Evolutionary conservation across 2,329 filamentous ascomycete species (phyloP).

Genomic region (Ophiostoma sp.): DNA sequence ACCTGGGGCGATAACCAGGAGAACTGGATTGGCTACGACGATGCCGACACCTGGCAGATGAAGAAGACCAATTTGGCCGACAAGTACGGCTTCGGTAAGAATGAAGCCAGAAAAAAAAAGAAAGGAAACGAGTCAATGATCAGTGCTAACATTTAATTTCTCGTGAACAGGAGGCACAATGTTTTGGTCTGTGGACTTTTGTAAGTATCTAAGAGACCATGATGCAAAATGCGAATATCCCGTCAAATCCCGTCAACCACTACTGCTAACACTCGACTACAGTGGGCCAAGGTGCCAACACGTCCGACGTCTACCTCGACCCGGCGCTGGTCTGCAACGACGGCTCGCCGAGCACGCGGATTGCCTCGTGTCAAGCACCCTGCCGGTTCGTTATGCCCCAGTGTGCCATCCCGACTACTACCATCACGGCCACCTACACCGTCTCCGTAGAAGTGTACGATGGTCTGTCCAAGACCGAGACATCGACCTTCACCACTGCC

Average conservation of each 20-base stretch:
- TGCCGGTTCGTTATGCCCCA: neutral
- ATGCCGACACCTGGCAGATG: neutral
- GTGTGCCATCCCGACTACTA: neutral
- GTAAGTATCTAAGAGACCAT: no score
- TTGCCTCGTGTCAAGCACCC: neutral
- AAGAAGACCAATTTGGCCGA: neutral
- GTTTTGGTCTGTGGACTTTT: neutral
- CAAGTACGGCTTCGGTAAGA: neutral
- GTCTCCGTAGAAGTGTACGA: neutral
- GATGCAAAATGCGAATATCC: no score
- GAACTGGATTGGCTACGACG: neutral
- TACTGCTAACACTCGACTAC: no score
- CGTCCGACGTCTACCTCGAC: no score
- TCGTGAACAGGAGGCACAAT: neutral
- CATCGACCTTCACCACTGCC: neutral
- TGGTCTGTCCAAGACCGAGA: neutral
- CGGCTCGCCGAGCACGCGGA: neutral
- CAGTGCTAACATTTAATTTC: no score
- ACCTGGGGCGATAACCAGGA: neutral
- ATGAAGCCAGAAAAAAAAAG: no score
- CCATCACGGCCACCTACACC: neutral
- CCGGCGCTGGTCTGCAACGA: neutral
- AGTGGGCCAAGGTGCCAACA: no score
- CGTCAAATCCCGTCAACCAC: no score
- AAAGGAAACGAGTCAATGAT: no score